These are phyloP conservation scores for Periconia digitata DNA, from an alignment of 2,329 filamentous ascomycete genomes.

Conservation along the genomic window DNA sequence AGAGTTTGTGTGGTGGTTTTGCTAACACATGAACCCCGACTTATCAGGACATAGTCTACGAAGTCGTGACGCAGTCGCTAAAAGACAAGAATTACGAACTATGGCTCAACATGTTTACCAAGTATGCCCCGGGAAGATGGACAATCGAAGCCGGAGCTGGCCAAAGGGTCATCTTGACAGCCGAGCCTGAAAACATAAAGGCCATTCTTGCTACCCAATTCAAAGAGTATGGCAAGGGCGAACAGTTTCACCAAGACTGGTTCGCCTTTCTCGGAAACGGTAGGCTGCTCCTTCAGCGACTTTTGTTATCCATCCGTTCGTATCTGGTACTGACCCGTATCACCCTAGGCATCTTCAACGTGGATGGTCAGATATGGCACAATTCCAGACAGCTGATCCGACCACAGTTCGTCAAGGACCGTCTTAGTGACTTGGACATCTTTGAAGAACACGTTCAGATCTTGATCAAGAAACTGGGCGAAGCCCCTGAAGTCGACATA, in stretches of 20 bases:
- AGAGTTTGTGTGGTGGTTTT: neutral
- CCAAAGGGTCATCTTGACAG: conserved; percentile 71
- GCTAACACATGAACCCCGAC: neutral
- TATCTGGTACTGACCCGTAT: too few relatives aligned
- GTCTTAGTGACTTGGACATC: conserved; percentile 76
- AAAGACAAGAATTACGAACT: conserved; percentile 61
- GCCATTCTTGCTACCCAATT: conserved; percentile 88
- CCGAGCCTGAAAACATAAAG: conserved; percentile 88
- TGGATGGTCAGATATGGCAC: conserved; percentile 79
- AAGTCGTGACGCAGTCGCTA: conserved; percentile 56
- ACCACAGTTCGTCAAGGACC: conserved; percentile 84
- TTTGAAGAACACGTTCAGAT: conserved; percentile 79
- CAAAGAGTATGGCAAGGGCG: conserved; percentile 78
- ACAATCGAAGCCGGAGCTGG: conserved; percentile 64
- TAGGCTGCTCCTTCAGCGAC: conserved; percentile 47
- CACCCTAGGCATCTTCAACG: conserved; percentile 61
- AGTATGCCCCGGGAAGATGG: conserved; percentile 44
- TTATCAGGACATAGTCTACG: conserved; percentile 61
- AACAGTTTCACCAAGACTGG: conserved; percentile 74
- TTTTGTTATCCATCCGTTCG: conserved; percentile 5
- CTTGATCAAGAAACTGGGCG: conserved; percentile 66
- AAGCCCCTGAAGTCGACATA: conserved; percentile 64
- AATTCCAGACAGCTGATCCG: conserved; percentile 77
- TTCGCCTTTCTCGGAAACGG: conserved; percentile 72
- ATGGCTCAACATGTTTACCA: conserved; percentile 60